phyloP scores from a whole-genome alignment of 2,329 filamentous ascomycete genomes.

The Clarireedia monteithiana region DNA sequence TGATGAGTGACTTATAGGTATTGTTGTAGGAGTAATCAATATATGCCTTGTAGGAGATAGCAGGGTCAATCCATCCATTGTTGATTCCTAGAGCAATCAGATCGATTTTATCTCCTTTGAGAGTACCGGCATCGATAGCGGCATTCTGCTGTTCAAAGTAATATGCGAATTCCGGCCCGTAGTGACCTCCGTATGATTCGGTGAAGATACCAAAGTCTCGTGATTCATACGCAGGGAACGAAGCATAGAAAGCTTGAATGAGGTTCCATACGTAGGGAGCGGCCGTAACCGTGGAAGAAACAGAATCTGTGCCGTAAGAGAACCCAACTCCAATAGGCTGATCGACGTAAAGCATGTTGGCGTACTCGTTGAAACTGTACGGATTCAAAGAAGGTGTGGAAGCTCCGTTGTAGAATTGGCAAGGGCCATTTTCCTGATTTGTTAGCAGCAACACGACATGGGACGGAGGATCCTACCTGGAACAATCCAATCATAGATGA shows the following conservation, averaged over 20 bases:
- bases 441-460: too few relatives aligned
- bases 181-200: conserved; percentile 48
- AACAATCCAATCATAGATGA: conserved; percentile 56
- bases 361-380: conserved; percentile 33
- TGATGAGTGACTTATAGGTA: conserved; percentile 36
- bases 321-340: conserved; percentile 35
- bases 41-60: conserved; percentile 41
- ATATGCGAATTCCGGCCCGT: conserved; percentile 46
- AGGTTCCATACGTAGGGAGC: conserved; percentile 47
- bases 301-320: conserved; percentile 36
- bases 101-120: conserved; percentile 29
- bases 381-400: conserved; percentile 35
- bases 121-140: conserved; percentile 36
- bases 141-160: conserved; percentile 52
- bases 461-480: conserved; percentile 31
- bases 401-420: conserved; percentile 33
- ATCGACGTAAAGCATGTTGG: conserved; percentile 35
- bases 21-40: conserved; percentile 26
- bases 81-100: conserved; percentile 30
- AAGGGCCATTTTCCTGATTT: conserved; percentile 35
- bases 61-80: conserved; percentile 41
- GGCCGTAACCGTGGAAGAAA: conserved; percentile 38
- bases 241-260: conserved; percentile 53
- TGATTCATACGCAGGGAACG: conserved; percentile 56
- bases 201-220: conserved; percentile 47